Conservation (phyloP, 305 asterid species). For the Fraxinus baroniana region DNA sequence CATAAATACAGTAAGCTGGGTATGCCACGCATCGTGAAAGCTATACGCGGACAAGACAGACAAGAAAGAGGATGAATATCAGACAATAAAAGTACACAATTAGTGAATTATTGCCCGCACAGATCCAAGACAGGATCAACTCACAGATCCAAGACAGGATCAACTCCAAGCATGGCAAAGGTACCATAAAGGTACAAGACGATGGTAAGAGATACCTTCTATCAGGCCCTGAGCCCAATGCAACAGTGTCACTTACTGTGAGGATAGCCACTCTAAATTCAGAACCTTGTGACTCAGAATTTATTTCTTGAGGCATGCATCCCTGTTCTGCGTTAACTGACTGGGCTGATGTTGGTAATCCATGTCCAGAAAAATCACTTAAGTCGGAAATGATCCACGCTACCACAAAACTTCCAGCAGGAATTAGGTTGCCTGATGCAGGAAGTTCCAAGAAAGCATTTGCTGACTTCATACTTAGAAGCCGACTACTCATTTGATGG, state of each 20-base stretch:
- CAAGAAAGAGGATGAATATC: neutral
- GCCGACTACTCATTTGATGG: conserved; percentile 84
- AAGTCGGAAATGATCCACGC: conserved; percentile 72
- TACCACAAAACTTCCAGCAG: conserved; percentile 63
- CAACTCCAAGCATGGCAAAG: conserved; percentile 1
- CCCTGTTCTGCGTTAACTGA: conserved; percentile 26
- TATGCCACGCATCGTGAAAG: neutral
- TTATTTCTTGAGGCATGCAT: conserved; percentile 27
- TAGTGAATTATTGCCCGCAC: neutral
- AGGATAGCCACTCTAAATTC: conserved; percentile 75
- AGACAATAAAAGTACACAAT: conserved; percentile 1
- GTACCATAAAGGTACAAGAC: conserved; percentile 2
- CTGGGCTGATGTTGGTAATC: conserved; percentile 35
- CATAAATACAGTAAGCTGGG: neutral
- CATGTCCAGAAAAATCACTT: conserved; percentile 41
- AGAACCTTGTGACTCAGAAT: conserved; percentile 34
- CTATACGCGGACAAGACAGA: neutral
- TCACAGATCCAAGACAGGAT: conserved; percentile 6
- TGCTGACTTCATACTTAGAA: conserved; percentile 91
- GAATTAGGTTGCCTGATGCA: conserved; percentile 56
- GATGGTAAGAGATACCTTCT: conserved; percentile 56
- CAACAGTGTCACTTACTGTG: conserved; percentile 93
- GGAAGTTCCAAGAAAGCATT: conserved; percentile 85
- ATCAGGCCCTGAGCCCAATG: conserved; percentile 79
- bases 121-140: conserved; percentile 5